Percentiles rank a stretch among this genome's conserved stretches.
Conservation (phyloP, 805 yeast genomes). For the Blastobotrys robertii region DNA sequence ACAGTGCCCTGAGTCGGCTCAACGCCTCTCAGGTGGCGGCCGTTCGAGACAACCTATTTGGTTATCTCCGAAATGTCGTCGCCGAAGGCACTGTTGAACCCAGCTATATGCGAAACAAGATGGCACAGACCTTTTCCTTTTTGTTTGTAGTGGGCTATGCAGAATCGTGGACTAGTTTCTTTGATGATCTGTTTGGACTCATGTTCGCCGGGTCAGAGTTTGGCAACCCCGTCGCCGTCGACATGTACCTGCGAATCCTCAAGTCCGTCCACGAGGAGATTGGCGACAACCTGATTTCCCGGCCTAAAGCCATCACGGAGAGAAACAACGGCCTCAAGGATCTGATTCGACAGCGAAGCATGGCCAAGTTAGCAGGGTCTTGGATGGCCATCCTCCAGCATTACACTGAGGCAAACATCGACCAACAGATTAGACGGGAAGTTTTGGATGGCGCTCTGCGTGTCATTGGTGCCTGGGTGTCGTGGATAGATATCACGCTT, state of each 20-base stretch:
- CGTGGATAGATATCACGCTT: constrained; percentile 83
- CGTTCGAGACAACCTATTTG: constrained; percentile 41
- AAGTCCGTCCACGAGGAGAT: constrained; percentile 78
- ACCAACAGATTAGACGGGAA: constrained; percentile 27
- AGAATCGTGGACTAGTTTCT: constrained; percentile 40
- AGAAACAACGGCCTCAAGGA: constrained; percentile 73
- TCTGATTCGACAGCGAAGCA: constrained; percentile 65
- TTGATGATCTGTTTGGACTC: constrained; percentile 39
- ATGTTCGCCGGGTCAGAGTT: constrained; percentile 23
- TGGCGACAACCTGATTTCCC: constrained; percentile 78
- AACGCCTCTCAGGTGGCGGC: constrained; percentile 36
- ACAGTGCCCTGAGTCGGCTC: constrained; percentile 41
- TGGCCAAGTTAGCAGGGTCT: constrained; percentile 48
- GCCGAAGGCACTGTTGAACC: constrained; percentile 26
- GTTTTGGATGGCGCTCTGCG: constrained; percentile 49
- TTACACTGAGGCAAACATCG: constrained; percentile 21
- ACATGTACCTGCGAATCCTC: constrained; percentile 66
- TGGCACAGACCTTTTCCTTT: constrained; percentile 45
- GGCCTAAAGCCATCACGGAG: constrained; percentile 48
- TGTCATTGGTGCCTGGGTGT: constrained; percentile 74
- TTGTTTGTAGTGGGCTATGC: constrained; percentile 42
- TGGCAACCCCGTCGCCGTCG: constrained; percentile 40
- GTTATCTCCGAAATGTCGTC: constrained; percentile 31
- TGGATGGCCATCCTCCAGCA: constrained; percentile 55
- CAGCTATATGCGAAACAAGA: constrained; percentile 42